Conservation (phyloP, 768 basidiomycete species). For the Nevesoporus exiguus region DNA sequence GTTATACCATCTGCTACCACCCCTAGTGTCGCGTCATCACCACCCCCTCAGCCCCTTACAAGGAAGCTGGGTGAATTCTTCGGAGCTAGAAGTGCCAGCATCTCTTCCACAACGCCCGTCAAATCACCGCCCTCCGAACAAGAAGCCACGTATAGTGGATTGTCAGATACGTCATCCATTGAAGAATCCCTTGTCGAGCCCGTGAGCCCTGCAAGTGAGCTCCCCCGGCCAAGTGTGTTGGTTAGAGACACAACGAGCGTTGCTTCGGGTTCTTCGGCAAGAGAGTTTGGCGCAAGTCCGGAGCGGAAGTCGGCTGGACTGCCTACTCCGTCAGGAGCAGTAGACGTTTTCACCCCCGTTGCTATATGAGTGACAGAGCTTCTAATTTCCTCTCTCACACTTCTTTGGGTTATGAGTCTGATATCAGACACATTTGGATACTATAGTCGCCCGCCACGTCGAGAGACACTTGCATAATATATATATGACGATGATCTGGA, state of each 20-base stretch:
- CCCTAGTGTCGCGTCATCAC: conserved; percentile 21
- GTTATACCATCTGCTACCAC: conserved; percentile 19
- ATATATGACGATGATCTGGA: conserved; percentile 14
- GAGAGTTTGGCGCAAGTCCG: conserved; percentile 28
- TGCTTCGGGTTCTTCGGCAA: conserved; percentile 23
- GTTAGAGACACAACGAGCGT: conserved; percentile 31
- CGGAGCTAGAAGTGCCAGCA: conserved; percentile 46
- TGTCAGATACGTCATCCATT: conserved; percentile 36
- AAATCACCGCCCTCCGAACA: conserved; percentile 25
- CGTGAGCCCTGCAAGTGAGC: conserved; percentile 31
- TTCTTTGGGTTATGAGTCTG: conserved; percentile 4
- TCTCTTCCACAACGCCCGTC: conserved; percentile 42
- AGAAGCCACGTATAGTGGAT: conserved; percentile 24
- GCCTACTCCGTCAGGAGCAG: conserved; percentile 9
- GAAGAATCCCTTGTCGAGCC: conserved; percentile 37
- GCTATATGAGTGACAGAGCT: conserved; percentile 26
- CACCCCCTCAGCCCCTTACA: conserved; percentile 46
- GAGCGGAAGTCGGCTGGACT: conserved; percentile 24
- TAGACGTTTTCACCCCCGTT: conserved; percentile 25
- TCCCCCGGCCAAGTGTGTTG: conserved; percentile 23
- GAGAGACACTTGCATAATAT: conserved; percentile 5
- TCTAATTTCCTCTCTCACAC: conserved; percentile 16
- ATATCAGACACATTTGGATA: conserved; percentile 15
- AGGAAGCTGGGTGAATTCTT: conserved; percentile 74
- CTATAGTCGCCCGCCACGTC: conserved; percentile 9